Evolutionary conservation across 495 filamentous ascomycete species (phyloP).

Genomic region (Aspergillus biplanus): DNA sequence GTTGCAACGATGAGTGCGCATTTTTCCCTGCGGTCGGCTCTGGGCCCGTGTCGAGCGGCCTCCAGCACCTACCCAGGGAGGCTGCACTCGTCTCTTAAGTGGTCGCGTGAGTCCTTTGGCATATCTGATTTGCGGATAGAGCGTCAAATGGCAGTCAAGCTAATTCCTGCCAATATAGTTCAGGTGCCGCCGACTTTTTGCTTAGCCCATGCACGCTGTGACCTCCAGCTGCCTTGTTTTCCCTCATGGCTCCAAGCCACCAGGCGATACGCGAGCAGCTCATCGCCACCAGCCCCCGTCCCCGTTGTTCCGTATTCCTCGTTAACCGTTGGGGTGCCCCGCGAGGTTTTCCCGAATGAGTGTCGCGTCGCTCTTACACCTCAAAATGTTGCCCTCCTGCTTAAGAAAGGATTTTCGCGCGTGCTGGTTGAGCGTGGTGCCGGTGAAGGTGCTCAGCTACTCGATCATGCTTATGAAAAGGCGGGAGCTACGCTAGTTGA

Average conservation of each 20-base stretch:
- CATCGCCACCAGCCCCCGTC: slow-evolving; percentile 48
- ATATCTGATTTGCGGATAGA: background rate
- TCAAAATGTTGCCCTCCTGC: slow-evolving; percentile 72
- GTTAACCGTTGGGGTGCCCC: slow-evolving; percentile 71
- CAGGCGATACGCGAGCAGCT: slow-evolving; percentile 32
- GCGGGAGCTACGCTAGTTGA: slow-evolving; percentile 75
- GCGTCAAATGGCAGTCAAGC: slow-evolving; percentile 17
- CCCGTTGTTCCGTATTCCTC: slow-evolving; percentile 67
- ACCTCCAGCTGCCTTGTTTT: slow-evolving; percentile 8
- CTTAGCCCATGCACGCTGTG: slow-evolving; percentile 17
- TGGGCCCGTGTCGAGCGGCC: slow-evolving; percentile 37
- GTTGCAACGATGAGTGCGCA: slow-evolving; percentile 36
- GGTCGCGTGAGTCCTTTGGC: slow-evolving; percentile 29
- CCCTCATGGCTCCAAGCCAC: slow-evolving; percentile 26
- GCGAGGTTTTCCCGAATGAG: slow-evolving; percentile 71
- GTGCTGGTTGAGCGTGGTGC: slow-evolving; percentile 76
- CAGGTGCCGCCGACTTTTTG: slow-evolving; percentile 21
- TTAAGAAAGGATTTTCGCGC: slow-evolving; percentile 77
- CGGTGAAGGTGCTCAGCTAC: slow-evolving; percentile 72
- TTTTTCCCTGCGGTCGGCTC: slow-evolving; percentile 36
- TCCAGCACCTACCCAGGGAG: slow-evolving; percentile 33
- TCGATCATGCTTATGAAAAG: slow-evolving; percentile 69
- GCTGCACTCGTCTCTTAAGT: slow-evolving; percentile 21
- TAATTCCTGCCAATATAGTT: slow-evolving; percentile 14
- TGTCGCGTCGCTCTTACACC: slow-evolving; percentile 80